These are phyloP conservation scores for Rhynchosporium graminicola DNA, from an alignment of 2,329 filamentous ascomycete species.

Conservation along the genomic window DNA sequence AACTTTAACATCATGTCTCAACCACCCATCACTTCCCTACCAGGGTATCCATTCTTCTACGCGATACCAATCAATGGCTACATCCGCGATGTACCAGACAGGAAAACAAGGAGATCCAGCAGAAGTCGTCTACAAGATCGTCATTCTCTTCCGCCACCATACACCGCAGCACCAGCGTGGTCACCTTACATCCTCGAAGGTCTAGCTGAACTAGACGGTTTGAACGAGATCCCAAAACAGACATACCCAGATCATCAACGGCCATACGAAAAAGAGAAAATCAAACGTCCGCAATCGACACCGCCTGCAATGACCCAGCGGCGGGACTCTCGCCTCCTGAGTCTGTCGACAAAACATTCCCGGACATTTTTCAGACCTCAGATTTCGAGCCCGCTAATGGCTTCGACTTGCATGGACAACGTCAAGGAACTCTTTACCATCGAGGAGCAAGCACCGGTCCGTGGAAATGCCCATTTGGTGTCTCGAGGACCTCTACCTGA, in stretches of 20 bases:
- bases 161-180: conserved; percentile 6
- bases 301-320: conserved; percentile 1
- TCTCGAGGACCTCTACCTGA: neutral
- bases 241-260: conserved; percentile 4
- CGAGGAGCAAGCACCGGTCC: neutral
- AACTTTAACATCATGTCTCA: conserved; percentile 2
- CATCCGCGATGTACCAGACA: conserved; percentile 8
- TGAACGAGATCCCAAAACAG: neutral
- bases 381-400: conserved; percentile 10
- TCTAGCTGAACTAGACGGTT: conserved; percentile 13
- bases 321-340: conserved; percentile 3
- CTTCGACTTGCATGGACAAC: neutral
- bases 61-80: conserved; percentile 17
- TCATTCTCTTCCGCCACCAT: conserved; percentile 4
- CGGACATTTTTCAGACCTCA: conserved; percentile 10
- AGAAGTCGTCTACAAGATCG: conserved; percentile 9
- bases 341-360: conserved; percentile 2
- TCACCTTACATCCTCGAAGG: conserved; percentile 10
- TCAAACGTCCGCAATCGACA: neutral
- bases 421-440: conserved; percentile 8
- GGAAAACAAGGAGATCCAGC: neutral
- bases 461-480: neutral
- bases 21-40: conserved; percentile 16
- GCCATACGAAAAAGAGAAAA: neutral
- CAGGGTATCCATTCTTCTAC: conserved; percentile 17